Base-by-base conservation (phyloP, 306 rosid genomes). In the Rubus idaeus region DNA sequence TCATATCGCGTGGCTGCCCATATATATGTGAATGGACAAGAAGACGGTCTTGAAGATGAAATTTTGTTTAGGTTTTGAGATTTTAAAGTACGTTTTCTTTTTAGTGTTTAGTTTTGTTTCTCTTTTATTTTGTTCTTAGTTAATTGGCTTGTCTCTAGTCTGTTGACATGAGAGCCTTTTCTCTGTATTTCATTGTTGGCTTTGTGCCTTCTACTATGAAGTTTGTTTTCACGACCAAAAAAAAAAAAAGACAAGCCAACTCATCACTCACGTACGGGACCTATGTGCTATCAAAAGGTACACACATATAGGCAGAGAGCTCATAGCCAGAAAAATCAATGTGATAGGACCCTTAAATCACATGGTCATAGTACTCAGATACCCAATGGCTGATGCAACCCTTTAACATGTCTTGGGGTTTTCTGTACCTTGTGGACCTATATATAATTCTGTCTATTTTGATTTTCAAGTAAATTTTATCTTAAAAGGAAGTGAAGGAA, bases 361-460 rank as follows among this genome's bases (percentile, higher is more conserved):
- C 69, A 64, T 37, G 69, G 69, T 37, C 69, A 64, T 64, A 5
- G 69, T 64, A 64, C 69, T 64, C 45, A 16, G 47, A 3, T 39
- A 16, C 23, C 46, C 69, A 64, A 39, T 37, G 69, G 21, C 3
- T 39, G 46, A 64, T 64, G 69, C 69, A 10, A 49, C 11, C 53
- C 8, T 49, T 49, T 49, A 10, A 49, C 4, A 39, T 37, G n/a
- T 17, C 69, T 13, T 39, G 45, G 46, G 23, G 69, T 37, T 64
- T 37, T 39, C 46, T 12, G 47, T 37, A 37, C 47, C 69, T 64
- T 64, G n/a, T 64, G 69, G 69, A 39, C 69, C 69, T 64, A 23
- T 30, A 30, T 30, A 30, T 30, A 30, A 30, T 30, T 30, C 35
- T 30, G 35, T 30, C n/a, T 11, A 35, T 11, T 64, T 20, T 63